A percentile compares a stretch with the other conserved stretches of the same genome.
These are phyloP conservation scores for Candida gigantensis DNA, from an alignment of 1,139 yeast species.

Conservation along the genomic window DNA sequence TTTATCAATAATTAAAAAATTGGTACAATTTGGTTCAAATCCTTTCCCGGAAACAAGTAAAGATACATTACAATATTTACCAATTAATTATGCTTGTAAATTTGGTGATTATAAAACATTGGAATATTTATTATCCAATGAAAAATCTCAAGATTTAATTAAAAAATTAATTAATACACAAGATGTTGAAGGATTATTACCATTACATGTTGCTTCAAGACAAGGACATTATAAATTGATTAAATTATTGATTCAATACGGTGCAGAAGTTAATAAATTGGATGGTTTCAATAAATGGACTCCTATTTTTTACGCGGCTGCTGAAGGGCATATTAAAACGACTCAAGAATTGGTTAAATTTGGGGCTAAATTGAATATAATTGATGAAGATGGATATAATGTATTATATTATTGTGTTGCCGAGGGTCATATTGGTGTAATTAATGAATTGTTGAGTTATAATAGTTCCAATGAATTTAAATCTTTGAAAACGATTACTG, in stretches of 20 bases:
- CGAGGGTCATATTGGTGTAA: constrained; percentile 84
- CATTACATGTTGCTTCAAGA: constrained; percentile 85
- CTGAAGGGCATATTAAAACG: constrained; percentile 76
- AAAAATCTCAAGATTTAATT: constrained; percentile 23
- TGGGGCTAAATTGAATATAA: constrained; percentile 70
- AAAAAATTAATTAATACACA: constrained; percentile 44
- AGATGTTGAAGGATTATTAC: constrained; percentile 86
- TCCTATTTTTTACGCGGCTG: constrained; percentile 86
- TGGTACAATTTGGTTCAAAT: constrained; percentile 51
- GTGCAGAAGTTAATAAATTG: constrained; percentile 75
- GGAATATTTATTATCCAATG: constrained; percentile 49
- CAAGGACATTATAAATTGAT: constrained; percentile 76
- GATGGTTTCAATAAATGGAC: constrained; percentile 94
- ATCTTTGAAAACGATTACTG: constrained; percentile 1
- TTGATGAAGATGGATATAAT: constrained; percentile 82
- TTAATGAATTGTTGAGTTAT: constrained; percentile 60
- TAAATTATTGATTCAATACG: constrained; percentile 64
- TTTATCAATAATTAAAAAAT: constrained; percentile 49
- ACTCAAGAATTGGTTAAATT: constrained; percentile 68
- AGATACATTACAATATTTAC: constrained; percentile 63
- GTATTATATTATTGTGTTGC: constrained; percentile 90
- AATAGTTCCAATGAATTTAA: constrained; percentile 13
- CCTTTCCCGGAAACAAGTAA: constrained; percentile 57
- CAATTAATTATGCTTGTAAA: constrained; percentile 87
- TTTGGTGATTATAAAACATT: constrained; percentile 76